Base-by-base conservation (phyloP, 768 basidiomycete species). In the Kwoniella dejecticola region DNA sequence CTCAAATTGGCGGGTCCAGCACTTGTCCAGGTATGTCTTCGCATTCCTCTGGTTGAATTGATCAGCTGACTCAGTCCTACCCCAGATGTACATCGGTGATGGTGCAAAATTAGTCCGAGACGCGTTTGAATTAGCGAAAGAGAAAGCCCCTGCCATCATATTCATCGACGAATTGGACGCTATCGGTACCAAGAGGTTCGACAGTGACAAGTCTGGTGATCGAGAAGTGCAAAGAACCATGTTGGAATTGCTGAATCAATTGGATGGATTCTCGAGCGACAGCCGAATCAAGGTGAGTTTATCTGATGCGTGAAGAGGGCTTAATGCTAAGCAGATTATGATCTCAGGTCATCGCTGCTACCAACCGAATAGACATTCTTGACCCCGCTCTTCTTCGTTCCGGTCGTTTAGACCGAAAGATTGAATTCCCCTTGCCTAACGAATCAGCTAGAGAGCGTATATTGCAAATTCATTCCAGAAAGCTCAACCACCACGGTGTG, bases 201-300 rank as follows among this genome's bases (percentile, higher is more conserved):
- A 99, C 75, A 93, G 90, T 17, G 95, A 98, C 80, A 99, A 98
- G 84, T 91, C 91, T 72, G 96, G 96, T 64, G 96, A 99, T 79
- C 86, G 96, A 77, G 96, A 99, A 78, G 96, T 99, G n/a, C 96
- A 99, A 80, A 83, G 96, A 64, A 99, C 96, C n/a, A 99, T 99
- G 96, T 83, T 99, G 75, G 96, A 99, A 77, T 83, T 99, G 45
- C 85, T 99, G 65, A 99, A 99, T 79, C 96, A 99, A 80, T 82
- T 98, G 42, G 96, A 99, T 72, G 96, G 96, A 29, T 99, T 99
- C 81, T 89, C 91, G 62, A 93, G 90, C 69, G 94, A 98, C 72
- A 90, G 93, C 60, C 85, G 94, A 66, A 99, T 99, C 82, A 99
- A 99, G 87, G 94, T 88, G 68, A 31, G 48, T 27, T 44, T 36